Percentiles rank a stretch among this genome's conserved stretches.
These are phyloP conservation scores for Hanseniaspora sp. DNA, from an alignment of 1,139 yeast genomes.

Conservation along the genomic window DNA sequence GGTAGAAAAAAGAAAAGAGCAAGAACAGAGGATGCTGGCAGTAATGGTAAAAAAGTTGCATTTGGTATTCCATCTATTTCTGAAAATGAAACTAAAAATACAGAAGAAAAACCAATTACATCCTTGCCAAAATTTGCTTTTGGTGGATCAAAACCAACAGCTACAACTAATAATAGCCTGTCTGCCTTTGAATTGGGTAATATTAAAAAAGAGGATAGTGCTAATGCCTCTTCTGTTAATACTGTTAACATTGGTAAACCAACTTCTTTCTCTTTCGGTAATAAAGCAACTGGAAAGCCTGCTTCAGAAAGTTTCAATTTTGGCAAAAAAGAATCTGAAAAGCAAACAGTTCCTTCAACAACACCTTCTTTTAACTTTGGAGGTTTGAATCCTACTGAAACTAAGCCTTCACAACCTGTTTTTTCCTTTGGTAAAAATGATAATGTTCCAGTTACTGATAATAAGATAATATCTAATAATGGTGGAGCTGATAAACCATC, in stretches of 20 bases:
- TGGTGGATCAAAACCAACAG: slow-evolving; percentile 11
- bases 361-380: slow-evolving; percentile 18
- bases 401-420: not conserved
- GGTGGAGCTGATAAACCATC: no score
- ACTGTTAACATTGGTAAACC: not conserved
- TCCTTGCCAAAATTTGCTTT: not conserved
- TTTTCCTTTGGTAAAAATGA: slow-evolving; percentile 14
- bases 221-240: not conserved
- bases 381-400: slow-evolving; percentile 1
- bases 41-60: no score
- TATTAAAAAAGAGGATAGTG: not conserved
- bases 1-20: no score
- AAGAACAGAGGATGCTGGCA: no score
- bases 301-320: not conserved
- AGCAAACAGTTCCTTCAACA: slow-evolving; percentile 10
- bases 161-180: no score
- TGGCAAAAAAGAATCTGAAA: not conserved
- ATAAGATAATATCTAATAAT: no score
- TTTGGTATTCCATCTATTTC: no score
- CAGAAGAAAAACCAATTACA: no score
- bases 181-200: no score
- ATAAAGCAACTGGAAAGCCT: not conserved
- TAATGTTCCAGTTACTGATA: not conserved
- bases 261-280: not conserved
- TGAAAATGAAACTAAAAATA: no score